Conservation (phyloP, 805 yeast genomes). For the Jamesozyma rosinii region DNA sequence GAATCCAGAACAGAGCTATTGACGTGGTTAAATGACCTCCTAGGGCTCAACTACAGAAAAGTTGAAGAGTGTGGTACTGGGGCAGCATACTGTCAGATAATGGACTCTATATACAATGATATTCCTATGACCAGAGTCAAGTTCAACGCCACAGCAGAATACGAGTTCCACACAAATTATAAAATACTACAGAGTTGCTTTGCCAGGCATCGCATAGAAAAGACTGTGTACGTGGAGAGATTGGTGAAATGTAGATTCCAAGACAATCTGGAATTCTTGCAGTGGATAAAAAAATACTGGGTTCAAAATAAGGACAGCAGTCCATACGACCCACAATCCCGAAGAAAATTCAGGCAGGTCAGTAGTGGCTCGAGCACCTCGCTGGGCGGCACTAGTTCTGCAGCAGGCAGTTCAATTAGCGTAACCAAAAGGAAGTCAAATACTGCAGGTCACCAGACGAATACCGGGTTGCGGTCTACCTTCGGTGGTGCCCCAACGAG, state of each 20-base stretch:
- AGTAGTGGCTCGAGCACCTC: conserved; percentile 5
- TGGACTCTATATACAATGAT: conserved; percentile 78
- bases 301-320: conserved; percentile 58
- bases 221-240: conserved; percentile 70
- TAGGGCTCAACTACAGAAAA: conserved; percentile 56
- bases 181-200: conserved; percentile 81
- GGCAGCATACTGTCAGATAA: conserved; percentile 85
- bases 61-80: conserved; percentile 95
- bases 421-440: conserved; percentile 21
- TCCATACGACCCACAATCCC: conserved; percentile 57
- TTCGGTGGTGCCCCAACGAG: conserved; percentile 20
- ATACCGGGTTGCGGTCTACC: conserved; percentile 11
- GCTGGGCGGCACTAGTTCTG: conserved; percentile 2
- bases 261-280: conserved; percentile 87
- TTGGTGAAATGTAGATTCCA: conserved; percentile 83
- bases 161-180: conserved; percentile 71
- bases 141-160: conserved; percentile 60
- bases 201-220: conserved; percentile 56
- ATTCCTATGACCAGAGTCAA: conserved; percentile 73
- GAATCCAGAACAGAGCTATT: conserved; percentile 80
- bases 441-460: conserved; percentile 1
- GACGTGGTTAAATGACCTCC: conserved; percentile 71
- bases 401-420: conserved; percentile 10
- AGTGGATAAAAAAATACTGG: conserved; percentile 86
- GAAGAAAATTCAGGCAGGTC: conserved; percentile 38